phyloP scores from a whole-genome alignment of 306 rosid genomes.

The Casuarina equisetifolia region DNA sequence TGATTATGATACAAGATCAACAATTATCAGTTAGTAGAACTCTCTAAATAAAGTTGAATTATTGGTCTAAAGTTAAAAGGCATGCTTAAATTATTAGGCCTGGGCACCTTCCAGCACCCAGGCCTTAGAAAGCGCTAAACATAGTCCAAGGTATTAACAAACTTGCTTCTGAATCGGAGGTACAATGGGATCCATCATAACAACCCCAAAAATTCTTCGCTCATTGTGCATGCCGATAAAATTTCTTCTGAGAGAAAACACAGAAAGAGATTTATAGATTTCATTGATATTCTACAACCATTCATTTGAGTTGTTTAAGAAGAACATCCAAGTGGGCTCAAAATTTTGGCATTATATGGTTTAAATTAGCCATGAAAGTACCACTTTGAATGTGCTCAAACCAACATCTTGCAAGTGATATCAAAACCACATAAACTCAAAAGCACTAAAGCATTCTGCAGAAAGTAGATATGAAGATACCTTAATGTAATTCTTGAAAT shows the following conservation, averaged over 20 bases:
- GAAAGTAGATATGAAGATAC: constrained; percentile 34
- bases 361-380: neutral
- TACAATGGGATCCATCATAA: neutral
- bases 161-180: neutral
- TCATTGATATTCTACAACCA: neutral
- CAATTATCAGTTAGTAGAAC: too few relatives aligned
- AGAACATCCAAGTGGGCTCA: neutral
- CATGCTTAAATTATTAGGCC: too few relatives aligned
- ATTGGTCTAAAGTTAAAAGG: neutral
- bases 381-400: neutral
- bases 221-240: neutral
- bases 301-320: neutral
- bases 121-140: too few relatives aligned
- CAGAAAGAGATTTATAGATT: neutral
- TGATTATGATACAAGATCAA: neutral
- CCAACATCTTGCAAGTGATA: neutral
- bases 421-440: neutral
- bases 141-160: too few relatives aligned
- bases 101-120: too few relatives aligned
- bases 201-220: neutral
- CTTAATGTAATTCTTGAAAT: constrained; percentile 85
- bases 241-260: neutral
- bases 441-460: neutral
- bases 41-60: too few relatives aligned
- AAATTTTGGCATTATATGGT: neutral